phyloP scores from a whole-genome alignment of 306 rosid genomes.

The Cucumis cinereus region DNA sequence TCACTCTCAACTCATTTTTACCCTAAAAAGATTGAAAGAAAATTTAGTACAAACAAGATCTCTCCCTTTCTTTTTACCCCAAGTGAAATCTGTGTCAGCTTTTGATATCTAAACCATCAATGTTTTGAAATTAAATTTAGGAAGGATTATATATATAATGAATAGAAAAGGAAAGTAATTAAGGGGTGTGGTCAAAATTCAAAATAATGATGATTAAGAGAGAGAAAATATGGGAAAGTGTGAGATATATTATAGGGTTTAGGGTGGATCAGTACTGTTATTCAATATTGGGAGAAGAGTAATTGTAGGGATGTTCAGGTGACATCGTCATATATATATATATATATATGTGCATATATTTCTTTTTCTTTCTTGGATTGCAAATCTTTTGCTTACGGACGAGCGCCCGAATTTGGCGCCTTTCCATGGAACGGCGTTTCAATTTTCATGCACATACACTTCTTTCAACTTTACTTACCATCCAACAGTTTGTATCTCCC shows the following conservation, averaged over 20 bases:
- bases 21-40: not conserved
- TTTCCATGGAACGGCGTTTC: constrained; percentile 22
- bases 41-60: not conserved
- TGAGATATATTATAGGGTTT: not conserved
- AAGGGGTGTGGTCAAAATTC: too few species aligned
- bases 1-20: not conserved
- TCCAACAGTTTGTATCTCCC: not conserved
- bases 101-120: not conserved
- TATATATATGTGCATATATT: too few species aligned
- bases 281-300: not conserved
- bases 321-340: not conserved
- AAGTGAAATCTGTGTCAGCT: not conserved
- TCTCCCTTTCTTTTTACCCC: not conserved
- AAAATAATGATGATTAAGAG: not conserved
- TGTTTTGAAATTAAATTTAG: too few species aligned
- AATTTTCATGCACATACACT: not conserved
- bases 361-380: not conserved
- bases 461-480: not conserved
- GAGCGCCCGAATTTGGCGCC: constrained; percentile 17
- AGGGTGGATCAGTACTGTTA: not conserved
- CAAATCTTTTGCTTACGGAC: constrained; percentile 8
- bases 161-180: too few species aligned
- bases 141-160: too few species aligned
- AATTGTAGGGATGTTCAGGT: constrained; percentile 1
- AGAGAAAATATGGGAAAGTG: not conserved